phyloP scores from a whole-genome alignment of 768 basidiomycete genomes.

The Coprinellus micaceus region DNA sequence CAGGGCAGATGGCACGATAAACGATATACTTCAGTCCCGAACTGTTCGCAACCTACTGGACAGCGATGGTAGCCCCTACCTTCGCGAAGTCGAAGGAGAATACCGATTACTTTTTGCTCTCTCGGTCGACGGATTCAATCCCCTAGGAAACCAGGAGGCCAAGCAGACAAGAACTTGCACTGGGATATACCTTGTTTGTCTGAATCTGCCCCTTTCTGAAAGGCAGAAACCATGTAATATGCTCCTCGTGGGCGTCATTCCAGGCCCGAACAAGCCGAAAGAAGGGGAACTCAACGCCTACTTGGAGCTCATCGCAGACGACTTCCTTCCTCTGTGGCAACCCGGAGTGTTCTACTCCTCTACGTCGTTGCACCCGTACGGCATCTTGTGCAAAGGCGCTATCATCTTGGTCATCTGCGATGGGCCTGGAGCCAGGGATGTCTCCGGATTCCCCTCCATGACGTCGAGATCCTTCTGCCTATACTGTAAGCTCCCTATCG shows the following conservation, averaged over 20 bases:
- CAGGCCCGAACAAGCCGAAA: conserved; percentile 20
- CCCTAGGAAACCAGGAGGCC: conserved; percentile 21
- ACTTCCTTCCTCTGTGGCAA: conserved; percentile 27
- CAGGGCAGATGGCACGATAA: too few relatives aligned
- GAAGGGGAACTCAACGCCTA: conserved; percentile 29
- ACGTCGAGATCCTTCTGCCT: conserved; percentile 14
- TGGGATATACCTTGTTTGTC: conserved; percentile 24
- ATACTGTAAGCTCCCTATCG: neutral
- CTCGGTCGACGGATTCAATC: conserved; percentile 29
- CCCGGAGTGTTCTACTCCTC: conserved; percentile 20
- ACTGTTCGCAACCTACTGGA: too few relatives aligned
- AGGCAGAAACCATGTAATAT: conserved; percentile 14
- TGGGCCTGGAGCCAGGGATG: conserved; percentile 22
- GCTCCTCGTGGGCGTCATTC: conserved; percentile 21
- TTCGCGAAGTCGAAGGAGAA: conserved; percentile 2
- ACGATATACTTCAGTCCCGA: too few relatives aligned
- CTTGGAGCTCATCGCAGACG: conserved; percentile 29
- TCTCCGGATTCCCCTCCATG: conserved; percentile 18
- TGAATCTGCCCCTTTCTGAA: conserved; percentile 29
- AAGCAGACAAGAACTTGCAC: conserved; percentile 18
- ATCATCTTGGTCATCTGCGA: conserved; percentile 30
- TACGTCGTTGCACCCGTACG: conserved; percentile 15
- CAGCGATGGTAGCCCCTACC: too few relatives aligned
- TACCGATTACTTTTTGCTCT: conserved; percentile 22
- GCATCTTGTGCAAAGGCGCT: conserved; percentile 20